Base-by-base conservation (phyloP, 1,284 basidiomycete genomes). In the Peniophora sp. region DNA sequence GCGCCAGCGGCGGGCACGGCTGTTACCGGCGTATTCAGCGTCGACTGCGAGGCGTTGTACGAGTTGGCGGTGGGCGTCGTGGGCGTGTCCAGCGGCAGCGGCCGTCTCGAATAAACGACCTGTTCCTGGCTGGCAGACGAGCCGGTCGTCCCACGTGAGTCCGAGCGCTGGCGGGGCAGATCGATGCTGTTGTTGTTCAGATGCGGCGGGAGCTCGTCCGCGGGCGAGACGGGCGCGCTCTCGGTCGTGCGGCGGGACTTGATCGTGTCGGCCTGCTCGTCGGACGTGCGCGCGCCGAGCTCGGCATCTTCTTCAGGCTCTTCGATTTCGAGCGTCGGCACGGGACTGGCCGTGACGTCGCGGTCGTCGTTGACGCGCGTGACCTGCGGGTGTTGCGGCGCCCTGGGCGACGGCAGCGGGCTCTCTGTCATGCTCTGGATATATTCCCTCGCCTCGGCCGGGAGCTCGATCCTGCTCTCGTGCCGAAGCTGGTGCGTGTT, bases 391-490 rank as follows among this genome's bases (percentile, higher is more conserved):
- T 24, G 34, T 23, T 47, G 50, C 15, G 57, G 47, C 12, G 67
- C 60, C 48, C 66, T 63, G 3, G 83, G 79, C 58, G 77, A 83
- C n/a, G 75, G 65, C 6, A 69, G 58, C 5, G 84, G 81, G 6
- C 80, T 81, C 47, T 87, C 83, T 22, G 65, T 65, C 75, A 86
- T 81, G 55, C 74, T 78, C 35, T 78, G 73, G 51, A 87, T 83
- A 59, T 85, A 88, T 43, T 75, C 77, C 55, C 71, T 78, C 15
- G 84, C 81, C 63, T 89, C 88, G 52, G 88, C 85, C 1, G 87
- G 83, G 32, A 88, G 70, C 34, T 81, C 80, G 48, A 84, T 77
- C 32, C 76, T 74, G 12, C 83, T 88, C 47, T 84, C 83, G 51
- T 75, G 71, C 14, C 15, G n/a, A 34, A 22, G 41, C 12, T 14